A percentile compares a stretch with the other conserved stretches of the same genome.
These are phyloP conservation scores for Penicillium vulpinum DNA, from an alignment of 2,329 filamentous ascomycete genomes.

Conservation along the genomic window DNA sequence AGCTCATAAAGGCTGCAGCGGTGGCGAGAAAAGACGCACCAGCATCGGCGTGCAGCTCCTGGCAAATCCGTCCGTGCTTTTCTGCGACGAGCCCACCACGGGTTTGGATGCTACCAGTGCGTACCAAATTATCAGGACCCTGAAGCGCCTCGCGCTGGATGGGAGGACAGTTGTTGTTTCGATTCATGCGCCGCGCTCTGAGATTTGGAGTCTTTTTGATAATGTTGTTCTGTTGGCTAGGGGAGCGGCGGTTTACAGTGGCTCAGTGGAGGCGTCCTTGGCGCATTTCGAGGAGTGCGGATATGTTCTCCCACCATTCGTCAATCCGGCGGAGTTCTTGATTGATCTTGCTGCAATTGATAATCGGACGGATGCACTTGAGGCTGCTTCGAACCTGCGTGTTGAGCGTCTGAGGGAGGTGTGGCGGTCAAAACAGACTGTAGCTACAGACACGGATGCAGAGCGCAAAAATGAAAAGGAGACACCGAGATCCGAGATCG, in stretches of 20 bases:
- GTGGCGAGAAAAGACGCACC: slow-evolving; percentile 73
- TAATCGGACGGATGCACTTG: slow-evolving; percentile 66
- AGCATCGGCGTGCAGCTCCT: slow-evolving; percentile 77
- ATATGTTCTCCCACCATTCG: slow-evolving; percentile 65
- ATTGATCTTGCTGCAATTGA: slow-evolving; percentile 75
- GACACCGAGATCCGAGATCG: background rate
- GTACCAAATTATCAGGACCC: slow-evolving; percentile 68
- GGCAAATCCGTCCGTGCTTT: slow-evolving; percentile 75
- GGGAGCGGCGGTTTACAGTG: slow-evolving; percentile 69
- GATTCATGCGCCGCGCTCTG: slow-evolving; percentile 74
- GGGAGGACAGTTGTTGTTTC: slow-evolving; percentile 72
- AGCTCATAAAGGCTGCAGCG: slow-evolving; percentile 72
- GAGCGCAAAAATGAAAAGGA: slow-evolving; percentile 8
- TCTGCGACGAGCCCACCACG: slow-evolving; percentile 77
- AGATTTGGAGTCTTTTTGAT: slow-evolving; percentile 78
- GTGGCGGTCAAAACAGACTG: slow-evolving; percentile 49
- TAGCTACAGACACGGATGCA: background rate
- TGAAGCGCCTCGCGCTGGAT: slow-evolving; percentile 67
- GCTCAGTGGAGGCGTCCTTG: slow-evolving; percentile 58
- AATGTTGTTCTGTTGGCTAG: slow-evolving; percentile 67
- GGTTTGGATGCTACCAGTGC: slow-evolving; percentile 72
- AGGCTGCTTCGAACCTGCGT: slow-evolving; percentile 58
- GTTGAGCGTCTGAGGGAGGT: slow-evolving; percentile 62
- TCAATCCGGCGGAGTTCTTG: slow-evolving; percentile 75
- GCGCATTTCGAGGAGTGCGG: slow-evolving; percentile 64